Base-by-base conservation (phyloP, 1,284 basidiomycete genomes). In the Macrocystidia cucumis region DNA sequence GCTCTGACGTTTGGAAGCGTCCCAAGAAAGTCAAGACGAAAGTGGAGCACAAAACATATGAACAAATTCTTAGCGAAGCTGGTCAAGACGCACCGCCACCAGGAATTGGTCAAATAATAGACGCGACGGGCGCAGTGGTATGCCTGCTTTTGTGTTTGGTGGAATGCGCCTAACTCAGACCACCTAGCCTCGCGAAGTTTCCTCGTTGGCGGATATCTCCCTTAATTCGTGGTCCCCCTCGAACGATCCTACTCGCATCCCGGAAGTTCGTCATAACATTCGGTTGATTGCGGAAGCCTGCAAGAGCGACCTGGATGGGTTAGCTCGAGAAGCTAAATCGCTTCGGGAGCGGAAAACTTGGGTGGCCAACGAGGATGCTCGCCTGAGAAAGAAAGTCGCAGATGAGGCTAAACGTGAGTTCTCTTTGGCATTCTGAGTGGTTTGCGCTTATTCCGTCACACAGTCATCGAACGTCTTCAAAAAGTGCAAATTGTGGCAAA, bases 181-280 rank as follows among this genome's bases (percentile, higher is more conserved):
- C 34, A 32, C 32, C 22, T 44, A 91, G 85, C 77, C 81, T 16
- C 73, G 84, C 25, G 87, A 92, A 57, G 77, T 95, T 4, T 72
- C 83, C 3, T 91, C 88, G 1, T 57, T 93, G 16, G 77, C 89
- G 1, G 83, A 90, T 20, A 65, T 91, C 16, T 82, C 83, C 1
- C 56, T 79, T 21, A 82, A 84, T 21, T 72, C 78, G 5, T 92
- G 91, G 89, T 80, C 82, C 9, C 90, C 89, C 1, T 81, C 87
- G 0, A 77, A 76, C 9, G 91, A 97, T 47, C 70, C 79, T 1
- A 88, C 80, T 29, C 81, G 87, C 41, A 77, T 98, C 44, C 93
- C 95, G 0, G 96, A 99, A 66, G 78, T 99, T 12, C 78, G 92
- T 22, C 93, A 98, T 55, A 99, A 99, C 55, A 61, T 98, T 17